Base-by-base conservation (phyloP, 1,284 basidiomycete genomes). In the Tylopilus sp. region DNA sequence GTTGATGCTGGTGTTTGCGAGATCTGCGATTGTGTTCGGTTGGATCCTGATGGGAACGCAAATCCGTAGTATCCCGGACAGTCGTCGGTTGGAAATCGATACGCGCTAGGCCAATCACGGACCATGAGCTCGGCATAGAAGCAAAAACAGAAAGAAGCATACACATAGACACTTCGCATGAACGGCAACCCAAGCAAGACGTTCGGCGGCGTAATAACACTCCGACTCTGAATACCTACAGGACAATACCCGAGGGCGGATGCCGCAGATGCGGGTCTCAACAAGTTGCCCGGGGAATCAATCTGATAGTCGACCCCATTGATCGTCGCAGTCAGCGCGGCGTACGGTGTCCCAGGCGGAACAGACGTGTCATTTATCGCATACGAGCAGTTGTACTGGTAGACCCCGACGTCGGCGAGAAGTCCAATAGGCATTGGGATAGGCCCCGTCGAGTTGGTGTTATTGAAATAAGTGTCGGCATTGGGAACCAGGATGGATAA, bases 161-260 rank as follows among this genome's bases (percentile, higher is more conserved):
- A 69, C 64, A 66, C 26, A 28, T 68, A 69, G 16, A 68, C 60
- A 21, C 64, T 67, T 23, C 66, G 55, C 19, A 68, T 34, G 46
- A 67, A 66, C 2, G 66, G 64, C 7, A 63, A 19, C 7, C 64
- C 65, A 1, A 68, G 42, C 5, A 47, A 46, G 4, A 57, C 44
- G 28, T 41, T 54, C 8, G 53, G 53, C 2, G 38, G 45, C 6
- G 28, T 34, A 10, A 50, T 43, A 26, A 46, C 48, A 7, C 11
- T 47, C 35, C 48, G 50, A 21, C 48, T 66, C 8, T 0, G 42
- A 16, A 68, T 52, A n/a, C 58, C 65, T 9, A 68, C 53, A 3
- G 55, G 56, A 46, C 66, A 65, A 41, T 21, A 52, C 0, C 60
- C 60, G 28, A 29, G 28, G 28, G 40, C 13, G 3, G 45, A 18